These are phyloP conservation scores for Leishmania aethiopica DNA, from an alignment of 208 protist species.

Conservation along the genomic window DNA sequence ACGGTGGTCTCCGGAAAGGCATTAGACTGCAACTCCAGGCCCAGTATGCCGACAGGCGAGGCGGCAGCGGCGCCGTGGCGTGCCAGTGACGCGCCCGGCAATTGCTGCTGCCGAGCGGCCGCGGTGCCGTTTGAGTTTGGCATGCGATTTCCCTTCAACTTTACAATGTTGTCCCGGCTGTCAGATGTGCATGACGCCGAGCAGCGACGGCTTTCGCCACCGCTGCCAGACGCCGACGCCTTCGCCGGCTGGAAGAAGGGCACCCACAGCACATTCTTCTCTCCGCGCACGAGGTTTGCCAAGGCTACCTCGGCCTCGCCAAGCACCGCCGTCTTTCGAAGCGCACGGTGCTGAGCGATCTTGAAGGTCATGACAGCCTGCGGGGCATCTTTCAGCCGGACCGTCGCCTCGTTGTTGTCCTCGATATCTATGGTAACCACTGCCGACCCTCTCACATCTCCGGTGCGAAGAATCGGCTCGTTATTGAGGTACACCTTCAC, in stretches of 20 bases:
- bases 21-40: slow-evolving; percentile 71
- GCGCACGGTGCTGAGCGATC: slow-evolving; percentile 42
- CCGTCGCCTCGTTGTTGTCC: slow-evolving; percentile 69
- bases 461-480: slow-evolving; percentile 56
- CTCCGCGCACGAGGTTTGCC: slow-evolving; percentile 51
- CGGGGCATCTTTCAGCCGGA: slow-evolving; percentile 48
- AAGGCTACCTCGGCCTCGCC: slow-evolving; percentile 60
- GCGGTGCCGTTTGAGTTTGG: slow-evolving; percentile 2
- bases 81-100: background rate
- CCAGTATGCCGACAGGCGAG: slow-evolving; percentile 44
- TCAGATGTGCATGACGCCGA: background rate
- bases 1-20: slow-evolving; percentile 66
- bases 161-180: slow-evolving; percentile 10
- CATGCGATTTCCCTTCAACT: slow-evolving; percentile 37
- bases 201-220: background rate
- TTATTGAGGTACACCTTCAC: slow-evolving; percentile 76
- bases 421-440: slow-evolving; percentile 52
- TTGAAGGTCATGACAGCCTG: slow-evolving; percentile 57
- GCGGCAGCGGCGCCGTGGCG: background rate
- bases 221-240: background rate
- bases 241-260: slow-evolving; percentile 43
- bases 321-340: slow-evolving; percentile 43
- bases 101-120: background rate
- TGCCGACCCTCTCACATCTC: slow-evolving; percentile 31
- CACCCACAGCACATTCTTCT: slow-evolving; percentile 73